phyloP scores from a whole-genome alignment of 2,329 filamentous ascomycete genomes.

The Fusarium tuaranense region DNA sequence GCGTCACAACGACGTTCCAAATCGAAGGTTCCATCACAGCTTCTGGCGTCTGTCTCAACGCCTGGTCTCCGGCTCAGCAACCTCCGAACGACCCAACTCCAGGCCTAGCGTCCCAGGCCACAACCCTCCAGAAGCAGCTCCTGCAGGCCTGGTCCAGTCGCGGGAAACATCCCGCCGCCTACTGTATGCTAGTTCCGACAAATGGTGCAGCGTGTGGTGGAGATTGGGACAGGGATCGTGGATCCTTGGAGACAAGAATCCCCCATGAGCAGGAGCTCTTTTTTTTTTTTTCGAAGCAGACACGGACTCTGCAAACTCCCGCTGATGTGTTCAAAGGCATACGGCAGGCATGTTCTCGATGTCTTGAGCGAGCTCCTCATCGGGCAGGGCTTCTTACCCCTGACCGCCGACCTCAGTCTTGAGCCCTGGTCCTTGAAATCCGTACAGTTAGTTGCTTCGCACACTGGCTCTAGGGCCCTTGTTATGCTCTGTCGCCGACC shows the following conservation, averaged over 20 bases:
- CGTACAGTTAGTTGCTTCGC: constrained; percentile 10
- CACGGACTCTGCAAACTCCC: constrained; percentile 14
- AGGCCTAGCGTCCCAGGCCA: constrained; percentile 29
- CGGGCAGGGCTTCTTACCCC: constrained; percentile 24
- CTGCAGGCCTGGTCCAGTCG: constrained; percentile 23
- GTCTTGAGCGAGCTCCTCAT: constrained; percentile 2
- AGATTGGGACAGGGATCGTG: constrained; percentile 24
- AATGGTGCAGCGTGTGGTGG: constrained; percentile 20
- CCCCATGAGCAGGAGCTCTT: not conserved
- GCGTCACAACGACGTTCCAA: constrained; percentile 5
- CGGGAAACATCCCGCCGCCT: constrained; percentile 32
- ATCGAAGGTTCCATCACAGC: constrained; percentile 38
- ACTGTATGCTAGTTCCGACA: constrained; percentile 12
- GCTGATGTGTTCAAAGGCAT: not conserved
- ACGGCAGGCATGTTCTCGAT: constrained; percentile 21
- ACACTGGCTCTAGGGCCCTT: constrained; percentile 23
- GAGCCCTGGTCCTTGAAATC: constrained; percentile 15
- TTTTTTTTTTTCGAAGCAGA: not conserved
- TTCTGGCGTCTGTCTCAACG: constrained; percentile 26
- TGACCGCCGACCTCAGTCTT: constrained; percentile 28
- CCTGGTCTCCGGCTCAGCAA: constrained; percentile 12
- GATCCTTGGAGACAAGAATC: constrained; percentile 1
- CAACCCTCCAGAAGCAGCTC: constrained; percentile 27
- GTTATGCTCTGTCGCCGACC: constrained; percentile 25
- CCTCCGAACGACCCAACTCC: constrained; percentile 18